Evolutionary conservation across 306 rosid species (phyloP).

Genomic region (Vicia sativa): DNA sequence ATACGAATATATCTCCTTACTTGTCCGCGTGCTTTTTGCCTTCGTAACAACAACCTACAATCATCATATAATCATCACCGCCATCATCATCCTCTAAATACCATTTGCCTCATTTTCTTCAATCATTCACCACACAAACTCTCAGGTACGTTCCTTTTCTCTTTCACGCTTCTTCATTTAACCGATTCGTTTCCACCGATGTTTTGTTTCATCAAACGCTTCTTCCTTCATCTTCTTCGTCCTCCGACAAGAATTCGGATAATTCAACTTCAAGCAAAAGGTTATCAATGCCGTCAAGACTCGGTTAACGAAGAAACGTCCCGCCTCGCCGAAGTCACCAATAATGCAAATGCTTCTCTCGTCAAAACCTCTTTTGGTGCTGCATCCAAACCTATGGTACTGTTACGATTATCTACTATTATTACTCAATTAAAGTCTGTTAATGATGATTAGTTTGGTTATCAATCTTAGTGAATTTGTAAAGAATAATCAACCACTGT

Average conservation of each 20-base stretch:
- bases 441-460: background rate
- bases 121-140: conserved; percentile 14
- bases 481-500: background rate
- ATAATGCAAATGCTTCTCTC: conserved; percentile 43
- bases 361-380: conserved; percentile 6
- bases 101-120: conserved; percentile 26
- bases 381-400: conserved; percentile 53
- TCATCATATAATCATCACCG: background rate
- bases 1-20: background rate
- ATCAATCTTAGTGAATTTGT: background rate
- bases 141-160: background rate
- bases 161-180: background rate
- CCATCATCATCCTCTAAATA: background rate
- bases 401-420: background rate
- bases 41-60: background rate
- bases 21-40: background rate
- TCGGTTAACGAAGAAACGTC: conserved; percentile 50
- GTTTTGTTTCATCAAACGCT: background rate
- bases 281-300: conserved; percentile 32
- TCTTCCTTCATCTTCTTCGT: conserved; percentile 33
- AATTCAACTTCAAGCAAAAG: conserved; percentile 36
- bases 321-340: conserved; percentile 58
- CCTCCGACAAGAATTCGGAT: conserved; percentile 36
- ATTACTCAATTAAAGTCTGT: conserved; percentile 15
- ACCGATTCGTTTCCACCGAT: conserved; percentile 14